Evolutionary conservation across 495 filamentous ascomycete genomes (phyloP).

Genomic region (Aspergillus panamensis): DNA sequence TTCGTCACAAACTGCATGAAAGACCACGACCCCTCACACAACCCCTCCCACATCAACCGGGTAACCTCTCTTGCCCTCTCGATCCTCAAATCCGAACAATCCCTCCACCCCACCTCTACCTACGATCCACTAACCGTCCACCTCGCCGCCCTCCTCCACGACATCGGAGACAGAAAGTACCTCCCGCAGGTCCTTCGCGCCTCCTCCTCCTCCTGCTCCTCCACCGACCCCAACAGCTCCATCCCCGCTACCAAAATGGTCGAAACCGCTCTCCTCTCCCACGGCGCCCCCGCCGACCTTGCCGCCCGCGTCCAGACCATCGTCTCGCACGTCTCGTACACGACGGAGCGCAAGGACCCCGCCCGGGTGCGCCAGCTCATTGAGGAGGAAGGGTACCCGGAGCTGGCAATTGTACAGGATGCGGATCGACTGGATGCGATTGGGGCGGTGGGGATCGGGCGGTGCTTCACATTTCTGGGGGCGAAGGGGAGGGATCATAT

Average conservation of each 20-base stretch:
- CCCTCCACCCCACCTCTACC: not conserved
- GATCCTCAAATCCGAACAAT: conserved; percentile 47
- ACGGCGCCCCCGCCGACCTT: conserved; percentile 51
- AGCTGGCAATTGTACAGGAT: conserved; percentile 84
- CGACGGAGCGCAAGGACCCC: conserved; percentile 64
- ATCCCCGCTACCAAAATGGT: conserved; percentile 54
- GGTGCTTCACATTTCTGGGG: conserved; percentile 73
- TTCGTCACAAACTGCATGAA: conserved; percentile 73
- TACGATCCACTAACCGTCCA: conserved; percentile 58
- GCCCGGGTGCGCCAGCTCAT: conserved; percentile 50
- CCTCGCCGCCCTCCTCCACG: conserved; percentile 77
- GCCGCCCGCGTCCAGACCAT: conserved; percentile 64
- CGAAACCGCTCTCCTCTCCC: conserved; percentile 52
- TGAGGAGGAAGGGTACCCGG: conserved; percentile 50
- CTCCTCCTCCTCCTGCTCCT: not conserved
- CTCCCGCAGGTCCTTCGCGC: conserved; percentile 20
- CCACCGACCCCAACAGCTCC: not conserved
- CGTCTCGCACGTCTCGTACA: conserved; percentile 71
- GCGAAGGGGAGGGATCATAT: conserved; percentile 47
- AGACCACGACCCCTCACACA: conserved; percentile 78
- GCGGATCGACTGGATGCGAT: conserved; percentile 88
- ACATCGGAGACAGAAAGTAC: conserved; percentile 87
- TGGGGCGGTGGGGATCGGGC: conserved; percentile 76
- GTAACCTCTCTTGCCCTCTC: conserved; percentile 69
- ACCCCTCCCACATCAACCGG: conserved; percentile 77